Evolutionary conservation across 768 basidiomycete species (phyloP).

Genomic region (Tubosaeta sp.): DNA sequence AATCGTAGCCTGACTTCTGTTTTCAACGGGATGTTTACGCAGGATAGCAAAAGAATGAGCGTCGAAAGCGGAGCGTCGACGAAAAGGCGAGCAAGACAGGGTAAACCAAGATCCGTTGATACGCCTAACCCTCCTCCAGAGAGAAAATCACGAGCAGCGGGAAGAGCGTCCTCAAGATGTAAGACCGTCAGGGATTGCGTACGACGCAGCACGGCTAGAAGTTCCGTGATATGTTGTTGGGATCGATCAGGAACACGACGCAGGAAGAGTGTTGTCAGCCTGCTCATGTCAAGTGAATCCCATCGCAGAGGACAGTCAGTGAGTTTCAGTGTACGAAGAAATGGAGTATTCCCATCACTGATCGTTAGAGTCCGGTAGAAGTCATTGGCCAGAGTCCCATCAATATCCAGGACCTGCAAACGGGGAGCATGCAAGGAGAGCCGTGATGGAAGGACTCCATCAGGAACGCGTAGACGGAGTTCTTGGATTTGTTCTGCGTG

Average conservation of each 20-base stretch:
- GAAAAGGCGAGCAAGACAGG: constrained; percentile 1
- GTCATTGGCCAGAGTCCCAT: no score
- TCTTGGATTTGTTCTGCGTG: no score
- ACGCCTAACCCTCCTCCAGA: not conserved
- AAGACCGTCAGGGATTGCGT: constrained; percentile 34
- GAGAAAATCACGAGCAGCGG: not conserved
- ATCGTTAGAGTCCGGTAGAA: no score
- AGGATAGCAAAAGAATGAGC: constrained; percentile 4
- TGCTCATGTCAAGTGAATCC: not conserved
- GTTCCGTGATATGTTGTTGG: constrained; percentile 23
- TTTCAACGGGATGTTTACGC: constrained; percentile 1
- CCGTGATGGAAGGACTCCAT: no score
- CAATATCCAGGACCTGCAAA: no score
- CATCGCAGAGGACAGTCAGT: not conserved
- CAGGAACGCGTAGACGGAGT: no score
- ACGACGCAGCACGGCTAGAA: constrained; percentile 29
- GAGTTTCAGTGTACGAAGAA: not conserved
- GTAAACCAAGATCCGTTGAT: not conserved
- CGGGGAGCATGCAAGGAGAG: no score
- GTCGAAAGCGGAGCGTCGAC: constrained; percentile 4
- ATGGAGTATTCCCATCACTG: not conserved
- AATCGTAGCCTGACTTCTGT: no score
- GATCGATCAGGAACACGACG: constrained; percentile 9
- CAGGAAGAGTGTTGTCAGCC: constrained; percentile 34
- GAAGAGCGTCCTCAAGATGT: constrained; percentile 29